Evolutionary conservation across 345 rosid species (phyloP).

Genomic region (Hirschfeldia incana): DNA sequence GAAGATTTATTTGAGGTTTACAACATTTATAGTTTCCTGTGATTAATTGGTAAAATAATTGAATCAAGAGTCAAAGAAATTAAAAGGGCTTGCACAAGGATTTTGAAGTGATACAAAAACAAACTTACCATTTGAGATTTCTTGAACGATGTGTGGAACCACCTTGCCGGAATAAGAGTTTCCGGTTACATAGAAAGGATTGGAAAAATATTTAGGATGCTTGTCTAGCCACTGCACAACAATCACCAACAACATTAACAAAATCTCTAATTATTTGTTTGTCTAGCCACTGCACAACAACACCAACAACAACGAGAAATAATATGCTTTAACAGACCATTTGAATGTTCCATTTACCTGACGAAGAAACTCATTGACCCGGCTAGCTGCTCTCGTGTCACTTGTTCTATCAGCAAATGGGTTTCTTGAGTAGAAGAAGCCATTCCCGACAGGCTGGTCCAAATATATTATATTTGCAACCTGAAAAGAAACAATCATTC

Average conservation of each 20-base stretch:
- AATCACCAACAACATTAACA: constrained; percentile 11
- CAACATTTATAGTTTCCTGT: constrained; percentile 57
- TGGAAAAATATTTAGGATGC: constrained; percentile 22
- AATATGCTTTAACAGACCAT: not conserved
- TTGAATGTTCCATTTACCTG: constrained; percentile 35
- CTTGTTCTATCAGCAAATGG: constrained; percentile 41
- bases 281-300: not conserved
- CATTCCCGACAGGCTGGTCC: constrained; percentile 70
- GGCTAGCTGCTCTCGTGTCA: constrained; percentile 48
- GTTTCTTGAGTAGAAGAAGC: constrained; percentile 61
- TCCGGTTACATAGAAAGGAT: constrained; percentile 24
- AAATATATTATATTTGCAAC: constrained; percentile 62
- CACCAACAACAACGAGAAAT: not conserved
- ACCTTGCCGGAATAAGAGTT: constrained; percentile 27
- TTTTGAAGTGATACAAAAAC: not conserved
- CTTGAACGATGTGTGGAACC: constrained; percentile 25
- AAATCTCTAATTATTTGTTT: not conserved
- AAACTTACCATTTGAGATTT: constrained; percentile 18
- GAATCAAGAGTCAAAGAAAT: constrained; percentile 5
- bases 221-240: constrained; percentile 28
- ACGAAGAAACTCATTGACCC: constrained; percentile 47
- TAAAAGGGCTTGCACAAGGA: not conserved
- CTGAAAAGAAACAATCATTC: constrained; percentile 44
- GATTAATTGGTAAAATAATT: not conserved
- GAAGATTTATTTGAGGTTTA: constrained; percentile 51